phyloP scores from a whole-genome alignment of 2,329 filamentous ascomycete genomes.

The Phialophora chinensis region DNA sequence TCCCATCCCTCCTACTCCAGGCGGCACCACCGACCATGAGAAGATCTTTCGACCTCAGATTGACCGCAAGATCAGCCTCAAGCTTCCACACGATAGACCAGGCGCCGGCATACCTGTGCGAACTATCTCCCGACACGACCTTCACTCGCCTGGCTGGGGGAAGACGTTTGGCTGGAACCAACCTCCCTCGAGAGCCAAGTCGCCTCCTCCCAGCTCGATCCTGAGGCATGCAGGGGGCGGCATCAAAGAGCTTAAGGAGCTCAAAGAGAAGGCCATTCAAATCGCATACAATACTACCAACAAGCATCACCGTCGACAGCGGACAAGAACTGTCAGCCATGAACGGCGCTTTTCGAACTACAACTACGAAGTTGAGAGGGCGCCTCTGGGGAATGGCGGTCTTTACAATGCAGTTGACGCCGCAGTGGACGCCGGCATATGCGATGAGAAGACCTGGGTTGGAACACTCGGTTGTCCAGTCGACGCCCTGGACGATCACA shows the following conservation, averaged over 20 bases:
- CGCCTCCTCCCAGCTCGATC: slow-evolving; percentile 76
- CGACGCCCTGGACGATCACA: slow-evolving; percentile 75
- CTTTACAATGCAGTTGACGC: slow-evolving; percentile 86
- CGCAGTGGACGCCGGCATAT: slow-evolving; percentile 70
- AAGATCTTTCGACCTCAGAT: slow-evolving; percentile 46
- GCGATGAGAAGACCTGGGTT: slow-evolving; percentile 83
- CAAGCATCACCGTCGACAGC: slow-evolving; percentile 21
- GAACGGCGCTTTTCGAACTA: slow-evolving; percentile 76
- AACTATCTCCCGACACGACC: slow-evolving; percentile 72
- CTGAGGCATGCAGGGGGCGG: slow-evolving; percentile 63
- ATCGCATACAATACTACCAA: slow-evolving; percentile 15
- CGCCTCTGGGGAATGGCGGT: slow-evolving; percentile 90
- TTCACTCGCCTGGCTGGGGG: slow-evolving; percentile 79
- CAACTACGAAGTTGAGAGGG: slow-evolving; percentile 80
- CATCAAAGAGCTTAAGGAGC: slow-evolving; percentile 13
- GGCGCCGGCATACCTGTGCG: slow-evolving; percentile 54
- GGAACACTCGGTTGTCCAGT: slow-evolving; percentile 94
- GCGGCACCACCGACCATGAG: slow-evolving; percentile 51
- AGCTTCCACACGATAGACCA: slow-evolving; percentile 48
- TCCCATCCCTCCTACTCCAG: slow-evolving; percentile 45
- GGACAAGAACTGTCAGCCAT: slow-evolving; percentile 59
- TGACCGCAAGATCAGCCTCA: slow-evolving; percentile 32
- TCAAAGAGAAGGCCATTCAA: slow-evolving; percentile 29
- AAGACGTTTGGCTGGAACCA: slow-evolving; percentile 70
- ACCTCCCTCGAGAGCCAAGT: slow-evolving; percentile 74